Percentiles rank a stretch among this genome's conserved stretches.
Evolutionary conservation across 1,284 basidiomycete genomes (phyloP).

Genomic region (Puccinia horiana): DNA sequence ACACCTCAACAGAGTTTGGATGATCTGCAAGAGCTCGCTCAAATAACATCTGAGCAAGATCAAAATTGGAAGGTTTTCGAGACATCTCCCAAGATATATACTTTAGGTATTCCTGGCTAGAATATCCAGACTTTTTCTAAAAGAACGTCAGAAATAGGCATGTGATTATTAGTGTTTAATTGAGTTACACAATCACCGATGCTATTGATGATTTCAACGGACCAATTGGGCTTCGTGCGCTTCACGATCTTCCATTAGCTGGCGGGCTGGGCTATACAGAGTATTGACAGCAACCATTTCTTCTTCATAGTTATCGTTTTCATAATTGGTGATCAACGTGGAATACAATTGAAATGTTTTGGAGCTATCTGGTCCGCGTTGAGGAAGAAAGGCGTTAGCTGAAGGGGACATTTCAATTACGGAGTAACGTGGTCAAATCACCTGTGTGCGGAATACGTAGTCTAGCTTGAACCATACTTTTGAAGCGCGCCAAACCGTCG

Average conservation of each 20-base stretch:
- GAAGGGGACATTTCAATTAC: neutral
- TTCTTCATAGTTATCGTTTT: conserved; percentile 48
- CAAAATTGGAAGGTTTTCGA: conserved; percentile 24
- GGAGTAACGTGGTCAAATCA: neutral
- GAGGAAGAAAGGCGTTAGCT: neutral
- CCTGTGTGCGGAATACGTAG: conserved; percentile 46
- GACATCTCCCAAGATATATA: conserved; percentile 48
- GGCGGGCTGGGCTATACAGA: conserved; percentile 38
- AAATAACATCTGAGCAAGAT: conserved; percentile 30
- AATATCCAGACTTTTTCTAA: conserved; percentile 48
- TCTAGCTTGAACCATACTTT: conserved; percentile 41
- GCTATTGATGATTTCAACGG: neutral
- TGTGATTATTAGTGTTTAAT: neutral
- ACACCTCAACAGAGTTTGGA: conserved; percentile 42
- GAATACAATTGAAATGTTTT: conserved; percentile 47
- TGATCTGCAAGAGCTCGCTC: conserved; percentile 44
- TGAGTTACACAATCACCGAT: neutral
- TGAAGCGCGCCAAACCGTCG: conserved; percentile 22
- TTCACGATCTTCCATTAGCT: conserved; percentile 47
- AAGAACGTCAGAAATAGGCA: neutral
- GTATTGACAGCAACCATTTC: conserved; percentile 46
- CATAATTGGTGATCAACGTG: conserved; percentile 31
- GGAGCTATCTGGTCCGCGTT: conserved; percentile 29
- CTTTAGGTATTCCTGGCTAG: conserved; percentile 31
- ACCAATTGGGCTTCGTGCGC: conserved; percentile 42